A percentile compares a stretch with the other conserved stretches of the same genome.
These are phyloP conservation scores for Didymella pomorum DNA, from an alignment of 2,329 filamentous ascomycete genomes.

Conservation along the genomic window DNA sequence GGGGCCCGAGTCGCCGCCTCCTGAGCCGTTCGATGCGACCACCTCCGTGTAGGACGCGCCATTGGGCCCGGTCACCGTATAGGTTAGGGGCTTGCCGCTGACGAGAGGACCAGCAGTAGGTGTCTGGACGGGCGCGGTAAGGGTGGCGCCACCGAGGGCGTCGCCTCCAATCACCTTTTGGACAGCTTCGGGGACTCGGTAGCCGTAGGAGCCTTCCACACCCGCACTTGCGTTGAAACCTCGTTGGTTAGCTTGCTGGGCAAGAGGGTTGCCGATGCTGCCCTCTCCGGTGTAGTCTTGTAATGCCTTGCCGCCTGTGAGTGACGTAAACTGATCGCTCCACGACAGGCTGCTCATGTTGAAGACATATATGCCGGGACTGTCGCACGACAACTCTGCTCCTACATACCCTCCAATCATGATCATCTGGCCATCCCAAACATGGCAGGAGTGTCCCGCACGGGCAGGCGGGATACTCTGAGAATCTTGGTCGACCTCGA, in stretches of 20 bases:
- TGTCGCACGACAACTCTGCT: constrained; percentile 68
- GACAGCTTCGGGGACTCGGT: constrained; percentile 72
- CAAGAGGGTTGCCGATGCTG: constrained; percentile 55
- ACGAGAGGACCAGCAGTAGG: constrained; percentile 74
- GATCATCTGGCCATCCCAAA: constrained; percentile 83
- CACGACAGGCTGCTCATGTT: constrained; percentile 75
- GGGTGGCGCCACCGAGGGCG: constrained; percentile 72
- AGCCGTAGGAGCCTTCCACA: constrained; percentile 69
- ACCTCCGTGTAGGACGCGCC: constrained; percentile 53
- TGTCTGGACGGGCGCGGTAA: constrained; percentile 67
- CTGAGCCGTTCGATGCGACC: constrained; percentile 35
- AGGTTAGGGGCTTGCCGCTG: constrained; percentile 73
- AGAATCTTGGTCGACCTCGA: constrained; percentile 64
- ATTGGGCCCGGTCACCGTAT: constrained; percentile 64
- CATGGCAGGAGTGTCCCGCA: constrained; percentile 77
- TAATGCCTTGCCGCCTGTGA: constrained; percentile 62
- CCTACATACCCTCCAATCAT: constrained; percentile 76
- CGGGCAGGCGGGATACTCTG: constrained; percentile 64
- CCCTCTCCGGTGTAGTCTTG: constrained; percentile 43
- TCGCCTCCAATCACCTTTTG: constrained; percentile 72
- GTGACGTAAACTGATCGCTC: constrained; percentile 74
- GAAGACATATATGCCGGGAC: constrained; percentile 76
- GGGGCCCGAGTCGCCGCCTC: constrained; percentile 42
- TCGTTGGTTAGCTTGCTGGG: constrained; percentile 62
- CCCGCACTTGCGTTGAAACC: constrained; percentile 62